A percentile compares a stretch with the other conserved stretches of the same genome.
Conservation (phyloP, 441 rosid species). For the Populus hybrid region DNA sequence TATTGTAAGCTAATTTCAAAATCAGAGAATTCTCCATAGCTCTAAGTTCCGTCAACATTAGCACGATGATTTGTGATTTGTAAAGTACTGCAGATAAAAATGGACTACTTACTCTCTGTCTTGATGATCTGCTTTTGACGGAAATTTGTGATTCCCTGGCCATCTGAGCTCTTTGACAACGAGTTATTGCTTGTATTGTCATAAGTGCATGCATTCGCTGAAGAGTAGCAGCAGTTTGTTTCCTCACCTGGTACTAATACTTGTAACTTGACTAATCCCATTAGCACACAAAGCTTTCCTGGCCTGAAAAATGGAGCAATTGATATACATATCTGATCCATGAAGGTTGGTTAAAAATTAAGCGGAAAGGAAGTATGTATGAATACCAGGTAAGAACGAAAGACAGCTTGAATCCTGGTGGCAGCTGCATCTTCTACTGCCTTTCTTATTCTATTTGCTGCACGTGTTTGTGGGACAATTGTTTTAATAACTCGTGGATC, state of each 20-base stretch:
- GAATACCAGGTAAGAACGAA: conserved; percentile 56
- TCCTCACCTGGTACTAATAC: conserved; percentile 57
- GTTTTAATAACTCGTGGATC: not conserved
- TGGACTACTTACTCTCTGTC: conserved; percentile 3
- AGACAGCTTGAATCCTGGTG: conserved; percentile 49
- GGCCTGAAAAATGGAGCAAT: conserved; percentile 37
- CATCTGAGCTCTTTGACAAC: conserved; percentile 53
- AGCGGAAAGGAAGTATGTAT: not conserved
- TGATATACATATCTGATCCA: not conserved
- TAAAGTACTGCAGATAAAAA: not conserved
- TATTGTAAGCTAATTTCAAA: no score
- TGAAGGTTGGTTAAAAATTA: not conserved
- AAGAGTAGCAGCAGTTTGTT: conserved; percentile 46
- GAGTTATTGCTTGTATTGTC: conserved; percentile 61
- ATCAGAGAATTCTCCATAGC: no score
- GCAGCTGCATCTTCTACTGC: conserved; percentile 48
- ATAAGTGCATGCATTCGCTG: conserved; percentile 53
- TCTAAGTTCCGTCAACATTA: no score
- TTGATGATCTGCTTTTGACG: conserved; percentile 28
- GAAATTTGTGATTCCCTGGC: conserved; percentile 30
- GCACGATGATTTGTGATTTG: not conserved
- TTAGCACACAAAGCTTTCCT: conserved; percentile 57
- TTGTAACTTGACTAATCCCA: conserved; percentile 59
- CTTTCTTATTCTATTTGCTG: conserved; percentile 9
- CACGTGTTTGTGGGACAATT: not conserved